Conservation (phyloP, 148 eudicot genomes). For the Gaultheria prostrata region DNA sequence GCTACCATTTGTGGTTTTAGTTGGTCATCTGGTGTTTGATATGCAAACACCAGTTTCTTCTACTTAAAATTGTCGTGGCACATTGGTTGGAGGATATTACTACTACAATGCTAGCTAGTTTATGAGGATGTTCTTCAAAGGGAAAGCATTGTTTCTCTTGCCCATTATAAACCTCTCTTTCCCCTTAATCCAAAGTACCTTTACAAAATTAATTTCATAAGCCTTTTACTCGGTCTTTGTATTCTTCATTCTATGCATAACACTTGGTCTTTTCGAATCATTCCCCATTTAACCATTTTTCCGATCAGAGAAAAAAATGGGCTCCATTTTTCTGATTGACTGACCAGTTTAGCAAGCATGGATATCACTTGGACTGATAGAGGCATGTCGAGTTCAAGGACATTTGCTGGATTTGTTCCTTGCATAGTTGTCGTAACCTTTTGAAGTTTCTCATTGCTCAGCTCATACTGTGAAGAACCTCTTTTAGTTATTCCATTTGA, state of each 20-base stretch:
- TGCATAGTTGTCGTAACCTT: background rate
- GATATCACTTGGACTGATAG: background rate
- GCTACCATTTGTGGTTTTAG: background rate
- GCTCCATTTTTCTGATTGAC: background rate
- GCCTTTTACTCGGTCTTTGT: background rate
- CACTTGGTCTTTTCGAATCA: background rate
- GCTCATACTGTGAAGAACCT: background rate
- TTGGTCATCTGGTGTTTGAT: background rate
- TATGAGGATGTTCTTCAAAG: slow-evolving; percentile 6
- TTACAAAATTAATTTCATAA: background rate
- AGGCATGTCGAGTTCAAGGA: background rate
- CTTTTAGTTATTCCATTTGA: too few relatives aligned
- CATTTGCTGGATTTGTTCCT: background rate
- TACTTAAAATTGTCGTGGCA: too few relatives aligned
- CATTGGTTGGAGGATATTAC: background rate
- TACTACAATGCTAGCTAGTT: background rate
- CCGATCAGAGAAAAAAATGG: background rate
- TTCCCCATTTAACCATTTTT: background rate
- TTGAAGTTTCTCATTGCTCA: background rate
- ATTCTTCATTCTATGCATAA: background rate
- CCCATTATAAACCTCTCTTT: background rate
- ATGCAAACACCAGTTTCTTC: background rate
- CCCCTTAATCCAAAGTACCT: background rate
- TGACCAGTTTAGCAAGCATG: background rate
- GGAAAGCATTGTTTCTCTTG: background rate